phyloP scores from a whole-genome alignment of 495 filamentous ascomycete genomes.

The Penicillium argentinense region DNA sequence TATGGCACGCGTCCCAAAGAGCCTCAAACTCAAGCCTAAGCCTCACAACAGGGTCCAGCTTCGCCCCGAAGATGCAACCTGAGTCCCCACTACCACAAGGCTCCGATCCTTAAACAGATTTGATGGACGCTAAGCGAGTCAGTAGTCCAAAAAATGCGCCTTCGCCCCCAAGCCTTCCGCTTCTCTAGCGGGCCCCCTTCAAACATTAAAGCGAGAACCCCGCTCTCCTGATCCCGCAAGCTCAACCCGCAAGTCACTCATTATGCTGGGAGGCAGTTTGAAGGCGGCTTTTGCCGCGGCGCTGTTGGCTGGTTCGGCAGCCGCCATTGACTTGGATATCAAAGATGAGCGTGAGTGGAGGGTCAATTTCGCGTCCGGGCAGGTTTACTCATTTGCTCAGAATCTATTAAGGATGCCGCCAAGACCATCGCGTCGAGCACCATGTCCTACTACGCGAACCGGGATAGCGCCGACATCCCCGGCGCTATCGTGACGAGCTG shows the following conservation, averaged over 20 bases:
- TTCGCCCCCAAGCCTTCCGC: no score
- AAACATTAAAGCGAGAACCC: no score
- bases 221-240: background rate
- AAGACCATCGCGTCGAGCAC: slow-evolving; percentile 56
- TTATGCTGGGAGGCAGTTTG: background rate
- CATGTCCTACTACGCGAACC: slow-evolving; percentile 63
- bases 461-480: slow-evolving; percentile 56
- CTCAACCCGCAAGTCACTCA: background rate
- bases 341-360: background rate
- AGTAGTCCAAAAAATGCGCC: no score
- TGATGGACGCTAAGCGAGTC: no score
- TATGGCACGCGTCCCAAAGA: no score
- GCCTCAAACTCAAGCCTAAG: no score
- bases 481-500: slow-evolving; percentile 54
- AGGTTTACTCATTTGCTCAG: slow-evolving; percentile 31
- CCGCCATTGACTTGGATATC: background rate
- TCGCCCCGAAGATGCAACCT: no score
- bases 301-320: background rate
- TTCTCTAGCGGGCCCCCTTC: no score
- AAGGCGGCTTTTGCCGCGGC: background rate
- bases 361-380: background rate
- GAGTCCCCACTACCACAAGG: no score
- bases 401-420: slow-evolving; percentile 63
- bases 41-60: no score
- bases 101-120: no score